A percentile compares a stretch with the other conserved stretches of the same genome.
phyloP scores from a whole-genome alignment of 805 yeast genomes.

The Monosporozyma servazzii region DNA sequence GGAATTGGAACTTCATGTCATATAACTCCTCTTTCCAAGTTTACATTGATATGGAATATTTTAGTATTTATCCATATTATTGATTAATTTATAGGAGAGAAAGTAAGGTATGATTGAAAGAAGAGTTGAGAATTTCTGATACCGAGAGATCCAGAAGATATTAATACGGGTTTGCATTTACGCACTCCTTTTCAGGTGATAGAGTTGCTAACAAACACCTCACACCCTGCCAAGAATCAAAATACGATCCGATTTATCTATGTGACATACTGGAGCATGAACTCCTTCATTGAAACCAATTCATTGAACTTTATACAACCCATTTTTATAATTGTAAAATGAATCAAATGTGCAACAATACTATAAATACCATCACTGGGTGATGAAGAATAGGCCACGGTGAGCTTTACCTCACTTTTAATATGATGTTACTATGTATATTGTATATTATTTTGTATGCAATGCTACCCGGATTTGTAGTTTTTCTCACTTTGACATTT shows the following conservation, averaged over 20 bases:
- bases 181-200: slow-evolving; percentile 56
- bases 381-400: slow-evolving; percentile 27
- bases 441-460: not conserved
- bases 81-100: slow-evolving; percentile 37
- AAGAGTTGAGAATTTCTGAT: slow-evolving; percentile 39
- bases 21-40: slow-evolving; percentile 47
- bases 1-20: slow-evolving; percentile 56
- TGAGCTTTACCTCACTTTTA: not conserved
- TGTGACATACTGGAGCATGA: slow-evolving; percentile 33
- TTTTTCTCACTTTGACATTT: not conserved
- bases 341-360: slow-evolving; percentile 43
- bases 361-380: slow-evolving; percentile 60
- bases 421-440: not conserved
- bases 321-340: no score
- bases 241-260: not conserved
- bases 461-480: not conserved
- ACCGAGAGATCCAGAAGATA: slow-evolving; percentile 21
- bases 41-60: slow-evolving; percentile 31
- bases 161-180: slow-evolving; percentile 53
- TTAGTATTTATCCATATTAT: slow-evolving; percentile 42
- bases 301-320: slow-evolving; percentile 41
- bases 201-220: slow-evolving; percentile 39
- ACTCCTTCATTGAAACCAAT: slow-evolving; percentile 30
- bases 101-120: slow-evolving; percentile 37
- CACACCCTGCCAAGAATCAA: slow-evolving; percentile 6